Evolutionary conservation across 2,329 filamentous ascomycete species (phyloP), one percentile per base, ranked within the genome.

Genomic region (Aureobasidium uvarum): DNA sequence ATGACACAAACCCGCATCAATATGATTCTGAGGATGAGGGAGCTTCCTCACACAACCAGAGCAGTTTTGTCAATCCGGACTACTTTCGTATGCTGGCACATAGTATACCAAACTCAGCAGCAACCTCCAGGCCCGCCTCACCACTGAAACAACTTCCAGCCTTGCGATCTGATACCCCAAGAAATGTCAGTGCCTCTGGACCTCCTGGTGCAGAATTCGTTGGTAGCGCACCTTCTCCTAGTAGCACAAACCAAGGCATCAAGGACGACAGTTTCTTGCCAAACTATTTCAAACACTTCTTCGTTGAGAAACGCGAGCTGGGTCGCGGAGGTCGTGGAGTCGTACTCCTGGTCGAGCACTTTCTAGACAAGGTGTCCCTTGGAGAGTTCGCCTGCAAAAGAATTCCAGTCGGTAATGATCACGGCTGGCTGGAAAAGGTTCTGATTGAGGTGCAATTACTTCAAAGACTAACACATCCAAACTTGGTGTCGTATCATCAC

Each of bases 371-470:
- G 25, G 94, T 96, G 51, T 85, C 88, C 38, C 82, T 99, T 1
- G 95, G 95, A 1, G 85, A 95, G 69, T 99, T 96, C 77, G 95
- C 95, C 14, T 99, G 95, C 81, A 99, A 99, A 78, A 87, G 96
- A 52, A 93, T 99, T 0, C 96, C 95, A 0, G 95, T 99, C 1
- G 80, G 95, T 16, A 90, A 99, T 73, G 91, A 98, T 72, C 94
- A 97, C 72, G 87, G 88, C 67, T 97, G 95, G 96, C 81, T 99
- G 16, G 92, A 96, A 76, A 98, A 97, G 77, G 89, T 98, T 2
- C 81, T 99, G 60, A 85, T 95, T 52, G 95, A 99, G 77, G 96
- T 99, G 2, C 92, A 96, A 77, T 82, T 98, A 28, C 84, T 99
- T 28, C 92, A 96, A 71, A 90, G 91, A 71, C 85, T 99, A 4